Evolutionary conservation across 2,329 filamentous ascomycete species (phyloP), one percentile per base, ranked within the genome.

Genomic region (Xylaria sp.): DNA sequence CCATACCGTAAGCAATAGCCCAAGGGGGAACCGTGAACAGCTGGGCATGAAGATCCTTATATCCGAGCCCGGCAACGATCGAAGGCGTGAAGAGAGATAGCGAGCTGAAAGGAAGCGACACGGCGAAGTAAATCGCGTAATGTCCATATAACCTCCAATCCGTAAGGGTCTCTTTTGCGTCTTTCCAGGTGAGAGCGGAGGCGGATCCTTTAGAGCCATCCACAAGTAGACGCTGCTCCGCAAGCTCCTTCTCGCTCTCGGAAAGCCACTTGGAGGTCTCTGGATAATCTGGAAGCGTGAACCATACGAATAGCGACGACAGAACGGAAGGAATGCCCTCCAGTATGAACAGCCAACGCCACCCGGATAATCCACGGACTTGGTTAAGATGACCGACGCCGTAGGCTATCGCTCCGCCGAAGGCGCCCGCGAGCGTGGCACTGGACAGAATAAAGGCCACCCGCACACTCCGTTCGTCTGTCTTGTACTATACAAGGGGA

Each of bases 391-490:
- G 89, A 0, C 90, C 90, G 67, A 94, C 90, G 1, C 85, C 91
- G 70, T 91, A 94, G 1, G 92, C 92, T 7, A 94, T 87, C 1
- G 92, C 85, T 3, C 92, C 92, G n/a, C 92, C 91, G 72, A 89
- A 93, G 15, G 92, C 92, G 7, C 92, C 92, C 0, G 91, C 90
- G 0, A 93, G 83, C 0, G 92, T 91, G 0, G 91, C 89, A 18
- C 85, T 88, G 18, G 90, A 88, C 67, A 94, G 90, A 1, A 94
- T 87, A 69, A 92, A 89, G 2, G 90, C 90, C 1, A 93, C 89
- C 4, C 92, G 86, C n/a, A 93, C 80, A 25, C 90, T 91, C 3
- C 92, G 85, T 80, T 94, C 91, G 20, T 88, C 85, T 73, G 89
- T 88, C 54, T 86, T 89, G 78, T 94, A 94, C 85, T 78, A 52